Percentiles rank a stretch among this genome's conserved stretches.
phyloP scores from a whole-genome alignment of 257 asterid species.

The Eustoma russellianum region DNA sequence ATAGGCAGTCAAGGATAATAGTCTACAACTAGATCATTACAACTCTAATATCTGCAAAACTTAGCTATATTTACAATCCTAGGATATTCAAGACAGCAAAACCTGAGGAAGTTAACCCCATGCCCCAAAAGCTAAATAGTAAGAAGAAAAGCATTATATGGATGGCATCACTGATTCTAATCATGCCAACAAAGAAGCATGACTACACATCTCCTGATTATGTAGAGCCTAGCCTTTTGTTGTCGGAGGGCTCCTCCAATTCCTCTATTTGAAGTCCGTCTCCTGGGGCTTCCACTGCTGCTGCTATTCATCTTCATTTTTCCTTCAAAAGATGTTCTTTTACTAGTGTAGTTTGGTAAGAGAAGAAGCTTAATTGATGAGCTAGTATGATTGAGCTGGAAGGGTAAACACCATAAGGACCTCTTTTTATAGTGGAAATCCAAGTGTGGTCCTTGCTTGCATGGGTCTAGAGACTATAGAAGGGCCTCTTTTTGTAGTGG shows the following conservation, averaged over 20 bases:
- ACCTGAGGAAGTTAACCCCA: too few species aligned
- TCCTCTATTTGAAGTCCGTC: constrained; percentile 57
- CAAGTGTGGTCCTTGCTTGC: constrained; percentile 25
- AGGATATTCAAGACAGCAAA: neutral
- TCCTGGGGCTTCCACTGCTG: constrained; percentile 39
- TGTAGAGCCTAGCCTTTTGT: constrained; percentile 76
- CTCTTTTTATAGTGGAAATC: constrained; percentile 26
- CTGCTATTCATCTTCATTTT: constrained; percentile 44
- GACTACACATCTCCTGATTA: constrained; percentile 69
- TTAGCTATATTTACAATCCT: constrained; percentile 29
- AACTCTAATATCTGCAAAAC: neutral
- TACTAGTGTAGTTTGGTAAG: too few species aligned
- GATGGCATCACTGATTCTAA: constrained; percentile 1
- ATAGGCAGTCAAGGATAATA: constrained; percentile 12
- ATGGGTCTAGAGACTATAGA: too few species aligned
- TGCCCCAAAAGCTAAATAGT: too few species aligned
- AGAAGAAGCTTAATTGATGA: too few species aligned
- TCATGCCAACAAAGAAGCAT: constrained; percentile 87
- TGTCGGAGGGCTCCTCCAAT: constrained; percentile 63
- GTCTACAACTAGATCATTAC: constrained; percentile 30
- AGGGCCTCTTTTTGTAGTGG: constrained; percentile 29
- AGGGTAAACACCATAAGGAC: constrained; percentile 10
- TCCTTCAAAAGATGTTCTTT: neutral
- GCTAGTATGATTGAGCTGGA: constrained; percentile 6
- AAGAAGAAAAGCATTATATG: too few species aligned